Evolutionary conservation across 768 basidiomycete species (phyloP).

Genomic region (Lactarius indigo): DNA sequence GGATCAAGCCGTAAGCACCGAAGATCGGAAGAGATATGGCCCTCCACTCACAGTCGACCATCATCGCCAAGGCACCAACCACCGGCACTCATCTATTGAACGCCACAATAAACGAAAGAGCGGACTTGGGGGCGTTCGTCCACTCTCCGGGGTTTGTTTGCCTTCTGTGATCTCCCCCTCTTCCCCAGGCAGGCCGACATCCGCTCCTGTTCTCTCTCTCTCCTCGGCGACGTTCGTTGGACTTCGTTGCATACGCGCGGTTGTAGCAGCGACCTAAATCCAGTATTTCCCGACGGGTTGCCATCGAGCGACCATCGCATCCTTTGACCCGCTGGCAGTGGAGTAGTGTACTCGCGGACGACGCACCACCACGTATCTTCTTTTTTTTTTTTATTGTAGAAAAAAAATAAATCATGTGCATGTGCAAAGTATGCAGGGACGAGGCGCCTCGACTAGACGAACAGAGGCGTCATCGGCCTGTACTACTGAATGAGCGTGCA

Average conservation of each 20-base stretch:
- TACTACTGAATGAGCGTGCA: not conserved
- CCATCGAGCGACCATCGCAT: not conserved
- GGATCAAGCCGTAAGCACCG: not conserved
- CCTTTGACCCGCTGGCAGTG: not conserved
- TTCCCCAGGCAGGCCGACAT: not conserved
- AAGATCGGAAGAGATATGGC: not conserved
- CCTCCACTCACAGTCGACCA: not conserved
- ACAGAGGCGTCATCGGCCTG: conserved; percentile 2
- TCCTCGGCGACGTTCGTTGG: not conserved
- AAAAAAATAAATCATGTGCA: not conserved
- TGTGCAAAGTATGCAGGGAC: conserved; percentile 2
- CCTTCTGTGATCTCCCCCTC: not conserved
- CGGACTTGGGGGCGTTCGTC: not conserved
- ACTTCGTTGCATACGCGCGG: not conserved
- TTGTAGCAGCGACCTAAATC: not conserved
- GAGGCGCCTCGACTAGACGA: not conserved
- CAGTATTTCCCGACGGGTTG: not conserved
- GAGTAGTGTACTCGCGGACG: not conserved
- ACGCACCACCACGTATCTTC: not conserved
- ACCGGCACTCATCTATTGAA: not conserved
- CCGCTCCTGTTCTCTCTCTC: not conserved
- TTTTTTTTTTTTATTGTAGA: not conserved
- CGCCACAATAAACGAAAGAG: not conserved
- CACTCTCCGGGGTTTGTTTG: not conserved
- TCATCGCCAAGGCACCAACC: not conserved